Conservation (phyloP, 2,329 filamentous ascomycete genomes). For the Colletotrichum somersetense region DNA sequence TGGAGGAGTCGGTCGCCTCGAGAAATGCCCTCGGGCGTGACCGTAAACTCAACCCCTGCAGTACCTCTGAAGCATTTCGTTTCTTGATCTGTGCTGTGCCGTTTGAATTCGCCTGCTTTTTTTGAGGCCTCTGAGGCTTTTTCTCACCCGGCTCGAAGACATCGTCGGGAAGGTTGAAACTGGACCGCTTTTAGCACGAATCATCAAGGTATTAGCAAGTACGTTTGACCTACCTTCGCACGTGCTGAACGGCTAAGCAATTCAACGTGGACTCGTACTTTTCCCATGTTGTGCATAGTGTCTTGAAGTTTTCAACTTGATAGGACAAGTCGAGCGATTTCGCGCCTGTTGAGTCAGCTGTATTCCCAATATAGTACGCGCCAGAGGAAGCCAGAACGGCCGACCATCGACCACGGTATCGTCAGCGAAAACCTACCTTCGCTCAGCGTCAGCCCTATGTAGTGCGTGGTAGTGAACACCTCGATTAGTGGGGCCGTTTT, state of each 20-base stretch:
- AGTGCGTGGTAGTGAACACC: conserved; percentile 92
- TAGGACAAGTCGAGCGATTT: conserved; percentile 83
- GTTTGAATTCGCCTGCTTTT: conserved; percentile 51
- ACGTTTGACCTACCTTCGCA: conserved; percentile 77
- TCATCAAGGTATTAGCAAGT: neutral
- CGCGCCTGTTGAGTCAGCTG: conserved; percentile 63
- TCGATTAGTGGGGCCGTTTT: conserved; percentile 46
- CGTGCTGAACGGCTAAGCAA: conserved; percentile 83
- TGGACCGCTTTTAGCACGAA: conserved; percentile 52
- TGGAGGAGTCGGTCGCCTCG: conserved; percentile 54
- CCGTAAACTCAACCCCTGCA: conserved; percentile 18
- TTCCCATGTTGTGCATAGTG: conserved; percentile 80
- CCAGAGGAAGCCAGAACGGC: neutral
- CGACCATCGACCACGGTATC: conserved; percentile 37
- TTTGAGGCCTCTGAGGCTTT: conserved; percentile 69
- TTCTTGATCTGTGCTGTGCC: conserved; percentile 59
- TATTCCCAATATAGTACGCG: neutral
- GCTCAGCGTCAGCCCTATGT: conserved; percentile 87
- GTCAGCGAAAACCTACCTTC: conserved; percentile 68
- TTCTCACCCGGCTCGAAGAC: conserved; percentile 86
- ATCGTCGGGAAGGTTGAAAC: conserved; percentile 89
- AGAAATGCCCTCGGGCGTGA: conserved; percentile 14
- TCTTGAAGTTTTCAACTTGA: conserved; percentile 88
- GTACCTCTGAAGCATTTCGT: conserved; percentile 62
- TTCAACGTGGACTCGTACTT: conserved; percentile 82